phyloP scores from a whole-genome alignment of 371 early-diverging fungal genomes.

The Mortierella sp. region DNA sequence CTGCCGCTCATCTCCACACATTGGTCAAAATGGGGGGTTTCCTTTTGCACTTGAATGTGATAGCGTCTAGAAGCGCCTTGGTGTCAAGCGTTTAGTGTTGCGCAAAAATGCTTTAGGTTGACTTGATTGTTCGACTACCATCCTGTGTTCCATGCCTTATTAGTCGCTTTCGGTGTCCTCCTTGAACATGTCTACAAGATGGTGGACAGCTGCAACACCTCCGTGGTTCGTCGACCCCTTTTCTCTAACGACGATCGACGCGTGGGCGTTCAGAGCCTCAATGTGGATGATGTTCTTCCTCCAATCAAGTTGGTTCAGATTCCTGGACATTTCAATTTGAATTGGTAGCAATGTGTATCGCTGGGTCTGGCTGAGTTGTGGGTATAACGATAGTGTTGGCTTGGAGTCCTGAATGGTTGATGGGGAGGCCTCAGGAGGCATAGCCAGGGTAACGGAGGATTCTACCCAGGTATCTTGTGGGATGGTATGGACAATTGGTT shows the following conservation, averaged over 20 bases:
- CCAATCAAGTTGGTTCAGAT: conserved; percentile 32
- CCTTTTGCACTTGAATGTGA: no score
- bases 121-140: no score
- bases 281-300: conserved; percentile 40
- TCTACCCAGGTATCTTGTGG: conserved; percentile 15
- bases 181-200: conserved; percentile 27
- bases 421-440: neutral
- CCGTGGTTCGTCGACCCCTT: conserved; percentile 19
- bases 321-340: conserved; percentile 32
- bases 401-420: neutral
- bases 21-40: no score
- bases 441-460: conserved; percentile 12
- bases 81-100: no score
- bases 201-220: conserved; percentile 14
- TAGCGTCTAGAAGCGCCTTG: no score
- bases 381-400: conserved; percentile 19
- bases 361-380: conserved; percentile 21
- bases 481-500: neutral
- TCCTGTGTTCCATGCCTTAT: no score
- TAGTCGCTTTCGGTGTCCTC: conserved; percentile 22
- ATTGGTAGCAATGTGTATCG: conserved; percentile 27
- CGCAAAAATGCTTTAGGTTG: no score
- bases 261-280: conserved; percentile 38
- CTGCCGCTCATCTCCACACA: no score
- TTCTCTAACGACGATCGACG: conserved; percentile 39